Evolutionary conservation across 2,329 filamentous ascomycete genomes (phyloP), one percentile per base, ranked within the genome.

Genomic region (Ophiocordyceps polyrhachis-furcata): DNA sequence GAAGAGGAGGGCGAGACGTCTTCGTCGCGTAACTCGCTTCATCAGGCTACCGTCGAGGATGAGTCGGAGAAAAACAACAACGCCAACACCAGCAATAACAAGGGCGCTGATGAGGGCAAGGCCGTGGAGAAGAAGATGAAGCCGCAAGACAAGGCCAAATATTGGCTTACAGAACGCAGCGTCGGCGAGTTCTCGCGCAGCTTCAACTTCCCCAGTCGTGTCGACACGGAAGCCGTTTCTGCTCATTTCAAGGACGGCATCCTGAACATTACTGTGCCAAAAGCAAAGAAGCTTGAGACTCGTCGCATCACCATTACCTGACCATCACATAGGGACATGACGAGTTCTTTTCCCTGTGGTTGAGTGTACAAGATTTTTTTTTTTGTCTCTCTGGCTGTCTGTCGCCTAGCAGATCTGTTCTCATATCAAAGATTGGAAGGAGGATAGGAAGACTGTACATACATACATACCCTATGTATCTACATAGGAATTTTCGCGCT

Each of bases 101-200:
- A 28, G 1, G 50, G 52, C 8, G 50, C 47, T n/a, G 46, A 55
- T 44, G 51, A 54, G 46, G 46, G 53, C 37, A 57, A 58, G 45
- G 49, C 55, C 28, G 43, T 55, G 48, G 35, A 47, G 32, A 29
- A 46, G 23, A 56, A 58, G 47, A n/a, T n/a, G n/a, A 59, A 62
- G 49, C 51, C 58, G 5, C 53, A 53, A 43, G 63, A 68, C 48
- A 61, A 65, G 41, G 61, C 66, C 53, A 79, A 76, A 62, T 88
- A 79, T 70, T 89, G 83, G 83, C 65, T 79, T 49, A 67, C 69
- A 32, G 79, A 83, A 64, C 76, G 78, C 52, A 72, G 68, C 48
- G 63, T 79, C 47, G 80, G 80, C 57, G 70, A 78, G 51, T 85
- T 84, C 63, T 69, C 73, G 43, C 73, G 81, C 50, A 74, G 69